Percentiles rank a stretch among this genome's conserved stretches.
phyloP scores from a whole-genome alignment of 345 rosid genomes.

The Excoecaria agallocha region DNA sequence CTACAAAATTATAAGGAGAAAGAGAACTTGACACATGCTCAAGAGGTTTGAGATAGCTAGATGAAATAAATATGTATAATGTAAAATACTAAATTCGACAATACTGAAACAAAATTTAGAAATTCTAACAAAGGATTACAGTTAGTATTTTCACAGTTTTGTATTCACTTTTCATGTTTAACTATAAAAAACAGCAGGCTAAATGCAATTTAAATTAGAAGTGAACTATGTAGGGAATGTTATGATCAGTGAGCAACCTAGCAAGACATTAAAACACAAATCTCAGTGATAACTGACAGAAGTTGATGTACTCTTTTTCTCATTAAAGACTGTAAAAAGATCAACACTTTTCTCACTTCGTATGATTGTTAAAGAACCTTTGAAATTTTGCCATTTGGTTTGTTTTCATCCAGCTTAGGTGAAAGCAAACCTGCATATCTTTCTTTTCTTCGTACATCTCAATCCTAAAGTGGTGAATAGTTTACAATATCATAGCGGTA shows the following conservation, averaged over 20 bases:
- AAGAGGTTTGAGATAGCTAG: not conserved
- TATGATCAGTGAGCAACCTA: too few species aligned
- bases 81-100: not conserved
- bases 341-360: not conserved
- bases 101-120: not conserved
- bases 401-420: not conserved
- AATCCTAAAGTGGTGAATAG: too few species aligned
- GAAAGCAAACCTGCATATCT: not conserved
- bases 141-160: not conserved
- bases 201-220: too few species aligned
- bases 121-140: not conserved
- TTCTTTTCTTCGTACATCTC: not conserved
- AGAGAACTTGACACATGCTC: not conserved
- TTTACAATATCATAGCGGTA: not conserved
- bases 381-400: not conserved
- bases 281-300: too few species aligned
- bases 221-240: too few species aligned
- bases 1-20: not conserved
- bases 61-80: not conserved
- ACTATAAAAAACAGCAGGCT: not conserved
- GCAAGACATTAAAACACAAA: too few species aligned
- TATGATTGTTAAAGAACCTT: not conserved
- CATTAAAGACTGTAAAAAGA: not conserved
- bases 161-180: not conserved
- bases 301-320: too few species aligned